These are phyloP conservation scores for Phytophthora quininea DNA, from an alignment of 352 stramenopile species.

Conservation along the genomic window DNA sequence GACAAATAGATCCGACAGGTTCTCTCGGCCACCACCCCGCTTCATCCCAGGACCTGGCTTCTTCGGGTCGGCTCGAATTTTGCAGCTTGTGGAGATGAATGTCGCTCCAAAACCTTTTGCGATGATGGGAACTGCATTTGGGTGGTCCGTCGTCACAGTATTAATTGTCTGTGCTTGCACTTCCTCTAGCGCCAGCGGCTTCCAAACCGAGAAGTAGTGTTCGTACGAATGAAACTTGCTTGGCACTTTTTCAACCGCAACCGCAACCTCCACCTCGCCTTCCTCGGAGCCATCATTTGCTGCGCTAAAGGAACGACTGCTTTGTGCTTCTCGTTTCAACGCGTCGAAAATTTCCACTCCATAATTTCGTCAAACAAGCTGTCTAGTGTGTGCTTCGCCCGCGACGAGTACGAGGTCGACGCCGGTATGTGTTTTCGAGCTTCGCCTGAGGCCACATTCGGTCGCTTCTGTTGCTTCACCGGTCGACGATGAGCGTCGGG, in stretches of 20 bases:
- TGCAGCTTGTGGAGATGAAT: conserved; percentile 72
- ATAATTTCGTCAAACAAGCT: conserved; percentile 88
- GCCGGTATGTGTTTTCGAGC: conserved; percentile 20
- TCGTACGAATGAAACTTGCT: conserved; percentile 88
- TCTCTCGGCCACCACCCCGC: conserved; percentile 32
- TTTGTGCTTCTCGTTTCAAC: conserved; percentile 60
- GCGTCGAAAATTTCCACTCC: conserved; percentile 81
- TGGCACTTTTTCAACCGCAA: conserved; percentile 68
- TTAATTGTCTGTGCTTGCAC: conserved; percentile 89
- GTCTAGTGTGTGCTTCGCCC: conserved; percentile 64
- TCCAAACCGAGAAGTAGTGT: conserved; percentile 91
- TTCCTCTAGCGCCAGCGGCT: conserved; percentile 85
- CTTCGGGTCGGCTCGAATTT: conserved; percentile 69
- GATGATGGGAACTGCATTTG: conserved; percentile 51
- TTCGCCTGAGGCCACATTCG: conserved; percentile 26
- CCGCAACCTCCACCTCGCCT: conserved; percentile 79
- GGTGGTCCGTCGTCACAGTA: conserved; percentile 69
- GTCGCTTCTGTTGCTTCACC: conserved; percentile 68
- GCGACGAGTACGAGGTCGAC: conserved; percentile 20
- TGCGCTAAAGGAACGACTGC: conserved; percentile 50
- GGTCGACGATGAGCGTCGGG: conserved; percentile 71
- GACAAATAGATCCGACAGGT: conserved; percentile 59
- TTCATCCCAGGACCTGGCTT: conserved; percentile 42
- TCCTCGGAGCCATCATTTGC: conserved; percentile 79
- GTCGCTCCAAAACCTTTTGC: conserved; percentile 51